Percentiles rank a stretch among this genome's conserved stretches.
Evolutionary conservation across 768 basidiomycete genomes (phyloP).

Genomic region (Russula ochroleuca): DNA sequence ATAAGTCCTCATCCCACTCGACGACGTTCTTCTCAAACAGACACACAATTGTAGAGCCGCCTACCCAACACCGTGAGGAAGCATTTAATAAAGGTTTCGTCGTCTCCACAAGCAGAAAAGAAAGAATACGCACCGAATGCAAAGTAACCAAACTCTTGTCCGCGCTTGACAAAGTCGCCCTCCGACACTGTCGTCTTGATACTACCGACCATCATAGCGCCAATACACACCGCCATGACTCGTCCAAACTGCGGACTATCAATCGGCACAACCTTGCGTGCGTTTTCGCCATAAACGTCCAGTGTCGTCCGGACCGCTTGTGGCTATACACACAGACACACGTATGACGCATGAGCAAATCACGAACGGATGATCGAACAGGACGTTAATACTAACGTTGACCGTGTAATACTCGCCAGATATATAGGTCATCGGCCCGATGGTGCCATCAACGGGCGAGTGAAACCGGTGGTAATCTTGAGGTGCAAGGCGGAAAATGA

Average conservation of each 20-base stretch:
- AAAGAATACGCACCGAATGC: conserved; percentile 68
- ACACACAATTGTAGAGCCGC: conserved; percentile 88
- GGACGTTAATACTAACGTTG: conserved; percentile 55
- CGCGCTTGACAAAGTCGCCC: conserved; percentile 73
- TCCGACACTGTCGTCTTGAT: conserved; percentile 85
- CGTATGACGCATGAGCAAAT: neutral
- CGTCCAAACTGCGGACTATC: conserved; percentile 85
- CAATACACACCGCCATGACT: conserved; percentile 88
- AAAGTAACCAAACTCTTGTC: conserved; percentile 92
- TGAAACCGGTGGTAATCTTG: conserved; percentile 97
- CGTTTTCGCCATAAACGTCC: conserved; percentile 95
- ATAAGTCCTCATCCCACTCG: conserved; percentile 87
- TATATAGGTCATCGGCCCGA: conserved; percentile 81
- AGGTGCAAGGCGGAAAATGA: conserved; percentile 87
- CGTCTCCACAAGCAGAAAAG: neutral
- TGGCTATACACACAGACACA: conserved; percentile 45
- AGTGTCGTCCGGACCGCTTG: conserved; percentile 89
- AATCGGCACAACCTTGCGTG: conserved; percentile 86
- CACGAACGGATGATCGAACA: neutral
- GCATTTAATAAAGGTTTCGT: neutral
- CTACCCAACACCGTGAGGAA: conserved; percentile 37
- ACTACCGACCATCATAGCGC: conserved; percentile 94
- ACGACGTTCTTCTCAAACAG: conserved; percentile 83
- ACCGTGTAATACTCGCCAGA: conserved; percentile 95
- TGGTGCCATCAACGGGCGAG: conserved; percentile 75